Evolutionary conservation across 495 filamentous ascomycete species (phyloP).

Genomic region (Thermothielavioides terrestris): DNA sequence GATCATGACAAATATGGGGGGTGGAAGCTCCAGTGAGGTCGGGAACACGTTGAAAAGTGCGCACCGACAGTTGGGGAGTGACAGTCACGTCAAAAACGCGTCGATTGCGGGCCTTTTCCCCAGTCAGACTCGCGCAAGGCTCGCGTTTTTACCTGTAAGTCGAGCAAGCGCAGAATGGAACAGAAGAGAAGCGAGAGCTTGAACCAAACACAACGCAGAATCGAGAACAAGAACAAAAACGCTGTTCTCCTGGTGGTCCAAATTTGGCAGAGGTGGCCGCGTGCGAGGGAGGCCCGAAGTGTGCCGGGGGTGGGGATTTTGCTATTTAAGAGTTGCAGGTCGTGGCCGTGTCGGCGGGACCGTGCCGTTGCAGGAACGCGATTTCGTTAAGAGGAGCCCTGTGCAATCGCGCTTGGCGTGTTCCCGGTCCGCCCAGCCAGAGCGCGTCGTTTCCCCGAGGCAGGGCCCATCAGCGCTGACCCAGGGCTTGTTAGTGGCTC

Average conservation of each 20-base stretch:
- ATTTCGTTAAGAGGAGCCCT: constrained; percentile 21
- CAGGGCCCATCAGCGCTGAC: too few species aligned
- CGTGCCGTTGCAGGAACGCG: constrained; percentile 25
- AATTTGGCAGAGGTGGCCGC: constrained; percentile 16
- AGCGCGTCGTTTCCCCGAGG: constrained; percentile 9
- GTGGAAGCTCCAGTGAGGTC: background rate
- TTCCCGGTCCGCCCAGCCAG: constrained; percentile 2
- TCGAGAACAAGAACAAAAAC: background rate
- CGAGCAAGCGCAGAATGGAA: background rate
- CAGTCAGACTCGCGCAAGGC: constrained; percentile 1
- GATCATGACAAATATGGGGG: constrained; percentile 19
- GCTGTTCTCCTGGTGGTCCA: background rate
- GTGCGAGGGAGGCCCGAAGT: constrained; percentile 18
- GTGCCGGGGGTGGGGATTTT: constrained; percentile 23
- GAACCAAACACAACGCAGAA: constrained; percentile 1
- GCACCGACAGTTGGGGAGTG: background rate
- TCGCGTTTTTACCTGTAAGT: constrained; percentile 15
- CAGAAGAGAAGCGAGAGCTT: background rate
- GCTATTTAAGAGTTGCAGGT: constrained; percentile 27
- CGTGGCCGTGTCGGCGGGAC: constrained; percentile 25
- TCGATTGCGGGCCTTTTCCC: constrained; percentile 17
- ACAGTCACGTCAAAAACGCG: constrained; percentile 20
- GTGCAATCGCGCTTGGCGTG: constrained; percentile 20
- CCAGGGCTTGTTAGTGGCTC: too few species aligned
- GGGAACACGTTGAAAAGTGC: constrained; percentile 2